Percentiles rank a stretch among this genome's conserved stretches.
Conservation (phyloP, 768 basidiomycete species). For the Leccinum ochraceum region DNA sequence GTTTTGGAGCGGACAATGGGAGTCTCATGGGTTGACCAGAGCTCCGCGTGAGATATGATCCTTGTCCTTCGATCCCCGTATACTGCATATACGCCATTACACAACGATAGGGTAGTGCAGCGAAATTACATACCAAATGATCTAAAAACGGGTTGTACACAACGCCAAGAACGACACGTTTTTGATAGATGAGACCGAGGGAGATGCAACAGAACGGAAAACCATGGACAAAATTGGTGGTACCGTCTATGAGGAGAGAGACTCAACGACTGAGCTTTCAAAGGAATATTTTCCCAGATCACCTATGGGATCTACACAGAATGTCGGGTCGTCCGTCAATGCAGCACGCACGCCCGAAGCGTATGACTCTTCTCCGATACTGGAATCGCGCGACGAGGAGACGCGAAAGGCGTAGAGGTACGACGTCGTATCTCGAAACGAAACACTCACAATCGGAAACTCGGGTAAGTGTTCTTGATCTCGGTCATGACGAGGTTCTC, state of each 20-base stretch:
- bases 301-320: constrained; percentile 96
- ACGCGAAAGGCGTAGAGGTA: background rate
- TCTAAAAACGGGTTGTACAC: constrained; percentile 91
- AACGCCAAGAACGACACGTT: constrained; percentile 80
- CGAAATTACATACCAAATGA: constrained; percentile 55
- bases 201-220: constrained; percentile 91
- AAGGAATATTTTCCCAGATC: constrained; percentile 12
- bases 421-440: background rate
- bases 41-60: constrained; percentile 67
- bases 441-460: constrained; percentile 74
- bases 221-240: constrained; percentile 84
- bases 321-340: constrained; percentile 88
- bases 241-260: constrained; percentile 57
- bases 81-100: constrained; percentile 47
- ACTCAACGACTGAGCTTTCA: background rate
- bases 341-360: constrained; percentile 65
- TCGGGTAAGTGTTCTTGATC: constrained; percentile 64
- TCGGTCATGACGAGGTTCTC: constrained; percentile 79
- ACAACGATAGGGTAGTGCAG: background rate
- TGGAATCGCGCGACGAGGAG: constrained; percentile 28
- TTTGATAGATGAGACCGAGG: constrained; percentile 81
- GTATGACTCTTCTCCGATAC: constrained; percentile 94
- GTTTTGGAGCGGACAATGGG: constrained; percentile 64
- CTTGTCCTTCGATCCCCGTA: constrained; percentile 73
- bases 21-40: constrained; percentile 49